These are phyloP conservation scores for Pseudotsuga menziesii DNA, from an alignment of 75 land plant genomes.

Conservation along the genomic window DNA sequence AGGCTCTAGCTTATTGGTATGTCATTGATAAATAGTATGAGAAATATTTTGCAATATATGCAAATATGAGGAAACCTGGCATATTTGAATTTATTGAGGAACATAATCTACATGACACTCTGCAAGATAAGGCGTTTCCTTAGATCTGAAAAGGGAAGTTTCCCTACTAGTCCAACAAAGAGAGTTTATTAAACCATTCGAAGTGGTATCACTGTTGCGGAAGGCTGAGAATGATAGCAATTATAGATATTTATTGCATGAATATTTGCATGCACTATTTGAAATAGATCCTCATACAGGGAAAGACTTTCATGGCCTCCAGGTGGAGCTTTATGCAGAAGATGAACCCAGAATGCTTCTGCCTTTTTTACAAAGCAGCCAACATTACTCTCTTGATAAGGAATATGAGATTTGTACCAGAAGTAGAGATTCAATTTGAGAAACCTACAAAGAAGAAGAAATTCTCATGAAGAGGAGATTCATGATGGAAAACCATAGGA, in stretches of 20 bases:
- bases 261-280: conserved; percentile 84
- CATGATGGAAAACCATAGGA: too few relatives aligned
- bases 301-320: conserved; percentile 84
- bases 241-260: conserved; percentile 63
- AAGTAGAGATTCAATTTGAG: too few relatives aligned
- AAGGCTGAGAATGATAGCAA: conserved; percentile 44
- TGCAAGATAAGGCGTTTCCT: conserved; percentile 78
- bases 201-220: conserved; percentile 74
- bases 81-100: too few relatives aligned
- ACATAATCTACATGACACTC: too few relatives aligned
- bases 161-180: conserved; percentile 69
- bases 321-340: too few relatives aligned
- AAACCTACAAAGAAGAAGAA: too few relatives aligned
- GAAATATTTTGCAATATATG: conserved; percentile 71
- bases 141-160: conserved; percentile 82
- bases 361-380: too few relatives aligned
- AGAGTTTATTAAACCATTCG: conserved; percentile 55
- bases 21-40: conserved; percentile 68
- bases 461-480: too few relatives aligned
- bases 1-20: conserved; percentile 92
- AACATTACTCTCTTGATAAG: too few relatives aligned
- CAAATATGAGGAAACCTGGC: too few relatives aligned
- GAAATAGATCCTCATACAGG: conserved; percentile 72
- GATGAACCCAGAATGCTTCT: too few relatives aligned
- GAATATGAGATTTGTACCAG: too few relatives aligned